Evolutionary conservation across 768 basidiomycete species (phyloP), one percentile per base, ranked within the genome.

Genomic region (Tulasnella sp.): DNA sequence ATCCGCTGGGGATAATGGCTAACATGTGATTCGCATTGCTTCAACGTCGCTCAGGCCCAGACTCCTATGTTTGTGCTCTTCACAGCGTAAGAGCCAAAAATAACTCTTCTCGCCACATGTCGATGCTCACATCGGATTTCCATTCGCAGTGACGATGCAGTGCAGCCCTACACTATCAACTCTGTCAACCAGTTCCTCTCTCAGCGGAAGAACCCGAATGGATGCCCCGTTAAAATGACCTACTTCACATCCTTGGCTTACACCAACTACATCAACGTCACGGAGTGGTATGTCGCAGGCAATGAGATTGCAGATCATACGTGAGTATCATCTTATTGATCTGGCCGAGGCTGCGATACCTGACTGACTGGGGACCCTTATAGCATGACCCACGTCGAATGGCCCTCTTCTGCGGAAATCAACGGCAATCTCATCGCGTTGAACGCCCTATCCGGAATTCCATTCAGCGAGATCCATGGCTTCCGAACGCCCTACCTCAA

Each of bases 291-390:
- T 68, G 85, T 87, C 29, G 84, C 82, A 3, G 87, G 87, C 21
- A 88, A 88, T 68, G 88, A 90, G 68, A 88, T 90, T 64, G 85
- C 84, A 29, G 85, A 86, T 71, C 83, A 85, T 68, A 84, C 85
- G 80, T 83, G 70, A 65, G 80, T 74, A 44, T 41, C 52, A 13
- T 62, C 24, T 13, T 42, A 29, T 24, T 47, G 7, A 32, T 51
- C 49, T 32, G 32, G 38, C 19, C 29, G 21, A 42, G 15, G 3
- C 48, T 59, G 7, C n/a, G n/a, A 10, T 26, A 17, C 23, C 21
- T 1, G 21, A 13, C 27, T 15, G 17, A 26, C 29, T 26, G 27
- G 41, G n/a, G n/a, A n/a, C n/a, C n/a, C n/a, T n/a, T 61, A 2
- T 64, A 87, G 83, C 26, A 88, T 90, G 84, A 87, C 86, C 5